Base-by-base conservation (phyloP, 2,329 filamentous ascomycete genomes). In the Talaromyces sp. region DNA sequence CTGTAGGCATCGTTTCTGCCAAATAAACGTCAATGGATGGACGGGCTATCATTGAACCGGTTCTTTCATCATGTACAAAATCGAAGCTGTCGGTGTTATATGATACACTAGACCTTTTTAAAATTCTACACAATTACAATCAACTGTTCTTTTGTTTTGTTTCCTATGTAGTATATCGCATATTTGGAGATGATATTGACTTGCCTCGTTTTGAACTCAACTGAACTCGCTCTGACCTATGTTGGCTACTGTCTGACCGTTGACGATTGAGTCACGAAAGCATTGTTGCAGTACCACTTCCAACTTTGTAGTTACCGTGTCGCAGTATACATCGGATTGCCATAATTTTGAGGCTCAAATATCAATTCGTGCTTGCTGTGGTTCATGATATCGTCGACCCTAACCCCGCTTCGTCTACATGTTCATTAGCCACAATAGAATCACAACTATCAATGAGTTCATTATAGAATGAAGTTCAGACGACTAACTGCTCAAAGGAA, bases 51-150 rank as follows among this genome's bases (percentile, higher is more conserved):
- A 21, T 25, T 36, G n/a, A n/a, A n/a, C n/a, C n/a, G n/a, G n/a
- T n/a, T 51, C 48, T 39, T 57, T 64, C 66, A 69, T 70, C 66
- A 66, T 74, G 72, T 74, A 73, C 67, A 74, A 73, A 74, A 73
- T 67, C 69, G 65, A 66, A 63, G 65, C 66, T 67, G 66, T 68
- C 70, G 63, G 63, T 68, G 65, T 72, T 53, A 59, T 63, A 46
- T 51, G 55, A 56, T 48, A 11, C 50, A 46, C 51, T 61, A 62
- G 55, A 58, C 55, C n/a, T 67, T 70, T 69, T 51, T 31, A 40
- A 53, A 54, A 73, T 70, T 70, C 66, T 65, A 72, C 66, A 66
- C 66, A 66, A 63, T 68, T 62, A 59, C 57, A 54, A 43, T 19
- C 37, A 36, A 39, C 52, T 53, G 17, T 52, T 57, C 53, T 50